These are phyloP conservation scores for Metschnikowia bowlesiae DNA, from an alignment of 805 yeast genomes.

Conservation along the genomic window DNA sequence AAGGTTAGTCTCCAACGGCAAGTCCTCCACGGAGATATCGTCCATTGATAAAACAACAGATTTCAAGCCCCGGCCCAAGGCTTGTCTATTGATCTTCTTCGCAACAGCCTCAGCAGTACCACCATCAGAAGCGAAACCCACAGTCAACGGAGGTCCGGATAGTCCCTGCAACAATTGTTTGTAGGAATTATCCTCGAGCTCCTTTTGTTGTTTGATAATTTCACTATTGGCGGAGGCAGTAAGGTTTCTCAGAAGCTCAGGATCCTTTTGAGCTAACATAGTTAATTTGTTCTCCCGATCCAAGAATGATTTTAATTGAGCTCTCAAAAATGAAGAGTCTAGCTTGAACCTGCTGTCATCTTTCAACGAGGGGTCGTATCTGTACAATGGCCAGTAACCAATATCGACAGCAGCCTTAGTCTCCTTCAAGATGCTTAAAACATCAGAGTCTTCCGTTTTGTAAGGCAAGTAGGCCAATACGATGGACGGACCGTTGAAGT, in stretches of 20 bases:
- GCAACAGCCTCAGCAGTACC: constrained; percentile 85
- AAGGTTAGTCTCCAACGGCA: constrained; percentile 65
- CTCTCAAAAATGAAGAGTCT: constrained; percentile 78
- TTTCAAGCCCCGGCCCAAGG: constrained; percentile 73
- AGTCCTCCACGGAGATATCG: constrained; percentile 66
- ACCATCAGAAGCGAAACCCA: constrained; percentile 88
- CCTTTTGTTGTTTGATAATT: constrained; percentile 54
- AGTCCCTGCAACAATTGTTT: constrained; percentile 75
- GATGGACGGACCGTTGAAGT: constrained; percentile 84
- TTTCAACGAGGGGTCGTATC: constrained; percentile 66
- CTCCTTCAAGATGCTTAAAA: constrained; percentile 73
- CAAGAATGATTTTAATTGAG: constrained; percentile 71
- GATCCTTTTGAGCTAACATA: constrained; percentile 63
- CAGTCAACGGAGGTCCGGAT: constrained; percentile 86
- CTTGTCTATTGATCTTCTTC: constrained; percentile 71
- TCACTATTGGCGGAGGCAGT: constrained; percentile 56
- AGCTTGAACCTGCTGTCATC: constrained; percentile 62
- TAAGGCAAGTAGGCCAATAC: constrained; percentile 88
- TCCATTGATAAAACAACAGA: constrained; percentile 65
- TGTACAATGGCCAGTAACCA: constrained; percentile 95
- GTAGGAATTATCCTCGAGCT: constrained; percentile 73
- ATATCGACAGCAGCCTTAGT: constrained; percentile 87
- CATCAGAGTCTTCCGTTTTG: constrained; percentile 55
- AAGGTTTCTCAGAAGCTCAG: constrained; percentile 73
- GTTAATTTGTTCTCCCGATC: constrained; percentile 89